Evolutionary conservation across 768 basidiomycete genomes (phyloP), one percentile per base, ranked within the genome.

Genomic region (Amanita pallidorosea): DNA sequence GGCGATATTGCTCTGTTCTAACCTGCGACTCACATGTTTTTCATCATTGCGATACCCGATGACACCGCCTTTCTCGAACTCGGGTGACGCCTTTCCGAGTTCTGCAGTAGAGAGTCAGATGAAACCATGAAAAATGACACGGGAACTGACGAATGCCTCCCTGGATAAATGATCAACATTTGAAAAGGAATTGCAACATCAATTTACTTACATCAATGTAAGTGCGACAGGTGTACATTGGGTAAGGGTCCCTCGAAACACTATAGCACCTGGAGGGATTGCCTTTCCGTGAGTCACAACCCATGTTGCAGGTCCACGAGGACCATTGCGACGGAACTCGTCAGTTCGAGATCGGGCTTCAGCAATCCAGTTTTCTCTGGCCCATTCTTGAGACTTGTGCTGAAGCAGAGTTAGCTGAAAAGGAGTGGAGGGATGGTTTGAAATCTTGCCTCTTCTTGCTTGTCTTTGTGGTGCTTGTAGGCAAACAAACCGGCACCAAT

Each of bases 41-140:
- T 81, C 83, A 4, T 80, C 67, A 55, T 77, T 67, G 42, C 65
- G 69, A 59, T 73, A 85, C 13, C 85, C 84, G 47, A 88, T 74
- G 37, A 77, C 74, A 17, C 71, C 79, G 6, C 86, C 85, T 56
- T 80, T 74, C 60, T 77, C 59, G 65, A 83, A 79, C 15, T 66
- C 67, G 3, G 61, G 54, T 23, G 76, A 79, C 2, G 82, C 83
- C 58, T 84, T 86, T 15, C 85, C 85, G 49, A 85, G 57, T 58
- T 82, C 85, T 86, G 23, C 53, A 12, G 35, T 36, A 47, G 9
- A 29, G 53, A 54, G 55, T 9, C 45, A 25, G 18, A 17, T 51
- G n/a, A 45, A 47, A 36, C 2, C 17, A 12, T 22, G 7, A 13
- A 27, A 22, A 57, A 44, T 53, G 52, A 31, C 20, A 31, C 17